Evolutionary conservation across 2,329 filamentous ascomycete species (phyloP), one percentile per base, ranked within the genome.

Genomic region (Penicillium corylophilum): DNA sequence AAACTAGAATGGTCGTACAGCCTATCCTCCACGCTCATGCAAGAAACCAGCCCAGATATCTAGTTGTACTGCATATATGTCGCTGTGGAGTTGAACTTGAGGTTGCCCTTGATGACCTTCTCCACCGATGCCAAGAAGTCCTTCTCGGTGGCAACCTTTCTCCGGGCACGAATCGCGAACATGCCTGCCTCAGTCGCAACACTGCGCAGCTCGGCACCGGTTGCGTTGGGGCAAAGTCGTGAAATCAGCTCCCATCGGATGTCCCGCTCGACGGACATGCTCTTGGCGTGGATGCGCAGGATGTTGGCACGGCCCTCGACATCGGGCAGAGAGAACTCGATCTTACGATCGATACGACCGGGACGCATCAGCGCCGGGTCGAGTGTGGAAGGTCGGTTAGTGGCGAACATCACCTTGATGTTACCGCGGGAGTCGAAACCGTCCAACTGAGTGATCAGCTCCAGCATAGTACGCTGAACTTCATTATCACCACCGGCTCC

Each of bases 11-110:
- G 62, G 65, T 70, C 64, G 63, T 70, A 71, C 64, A 69, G 63
- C 62, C 60, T 55, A 64, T 61, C 61, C 60, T 56, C 55, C 55
- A 65, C 61, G 60, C 67, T 57, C 46, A 57, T 62, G 56, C 55
- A 60, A 56, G 55, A 59, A 56, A 50, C 47, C 50, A 60, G 51
- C 46, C 38, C 48, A 45, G 52, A 51, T 54, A 44, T 64, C 71
- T 95, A 97, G 77, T 99, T 99, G 82, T 99, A 99, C 78, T 97
- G 94, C 83, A 94, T 94, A 79, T 99, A 99, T 57, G 89, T 91
- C 44, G 94, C 93, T 53, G 94, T 99, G 52, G 89, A 95, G 84
- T 96, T 97, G 82, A 99, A 99, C 84, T 99, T 99, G 72, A 96
- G 80, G 76, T 97, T 96, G 65, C 89, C 92, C 83, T 96, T 96